phyloP scores from a whole-genome alignment of 345 rosid species.

The Arabis alpina region DNA sequence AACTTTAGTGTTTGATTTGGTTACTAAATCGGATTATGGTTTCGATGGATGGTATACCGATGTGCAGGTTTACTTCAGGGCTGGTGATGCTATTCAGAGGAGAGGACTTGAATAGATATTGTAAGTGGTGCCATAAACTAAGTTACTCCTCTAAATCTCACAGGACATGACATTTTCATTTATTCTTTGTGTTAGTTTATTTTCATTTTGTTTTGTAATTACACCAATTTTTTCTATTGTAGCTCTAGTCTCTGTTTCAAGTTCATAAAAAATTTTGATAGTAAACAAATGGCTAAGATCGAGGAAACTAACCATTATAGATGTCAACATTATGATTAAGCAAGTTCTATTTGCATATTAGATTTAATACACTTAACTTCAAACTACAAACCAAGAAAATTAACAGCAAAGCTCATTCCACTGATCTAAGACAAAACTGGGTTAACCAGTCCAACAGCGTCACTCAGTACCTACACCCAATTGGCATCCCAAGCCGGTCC shows the following conservation, averaged over 20 bases:
- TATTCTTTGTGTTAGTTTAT: conserved; percentile 9
- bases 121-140: conserved; percentile 97
- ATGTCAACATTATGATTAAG: conserved; percentile 7
- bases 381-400: conserved; percentile 32
- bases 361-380: conserved; percentile 25
- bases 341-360: conserved; percentile 34
- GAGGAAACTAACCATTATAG: not conserved
- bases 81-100: conserved; percentile 80
- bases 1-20: not conserved
- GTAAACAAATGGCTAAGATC: not conserved
- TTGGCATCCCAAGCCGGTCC: conserved; percentile 87
- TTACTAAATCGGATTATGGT: conserved; percentile 14
- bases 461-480: conserved; percentile 48
- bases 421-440: conserved; percentile 35
- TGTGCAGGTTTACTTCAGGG: conserved; percentile 66
- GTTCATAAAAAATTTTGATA: not conserved
- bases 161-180: conserved; percentile 54
- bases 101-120: conserved; percentile 68
- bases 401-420: conserved; percentile 26
- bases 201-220: not conserved
- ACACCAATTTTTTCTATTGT: not conserved
- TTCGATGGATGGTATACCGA: not conserved
- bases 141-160: conserved; percentile 76
- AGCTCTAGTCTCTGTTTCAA: not conserved
- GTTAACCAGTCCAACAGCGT: not conserved